Base-by-base conservation (phyloP, 139 green algal genomes). In the Volvox africanus region DNA sequence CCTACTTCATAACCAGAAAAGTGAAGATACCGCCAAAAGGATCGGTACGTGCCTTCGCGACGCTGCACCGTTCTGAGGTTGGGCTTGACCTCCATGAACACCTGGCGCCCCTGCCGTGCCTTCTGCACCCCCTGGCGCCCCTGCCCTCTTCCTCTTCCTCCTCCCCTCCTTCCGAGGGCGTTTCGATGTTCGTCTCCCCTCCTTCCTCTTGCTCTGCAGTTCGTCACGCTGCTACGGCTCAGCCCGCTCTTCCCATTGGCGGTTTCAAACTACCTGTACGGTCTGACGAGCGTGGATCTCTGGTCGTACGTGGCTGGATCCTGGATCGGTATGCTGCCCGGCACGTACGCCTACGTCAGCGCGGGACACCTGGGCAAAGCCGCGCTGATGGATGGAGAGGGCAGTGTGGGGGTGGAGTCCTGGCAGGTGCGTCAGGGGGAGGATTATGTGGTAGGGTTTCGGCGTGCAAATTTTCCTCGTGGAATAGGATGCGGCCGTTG, bases 261-360 rank as follows among this genome's bases (percentile, higher is more conserved):
- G 1, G 94, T 97, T 11, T 95, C 83, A 84, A 99, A 99, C 93
- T 99, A 99, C 91, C 91, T 99, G 37, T 99, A 99, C 90, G 93
- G 92, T 12, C 94, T 99, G 2, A 99, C 98, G 36, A 94, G 86
- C n/a, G 97, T 99, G 35, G 95, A 98, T 62, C 90, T 97, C 20
- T 78, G 88, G 16, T 92, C 94, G 17, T 99, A 99, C 90, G 95
- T 99, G 71, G 35, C 95, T 5, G 98, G 94, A 67, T 95, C 91
- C 80, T 99, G 36, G 96, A 78, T 99, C 2, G 98, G 98, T 37
- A 99, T 99, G 97, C 95, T 99, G 35, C 98, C 98, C 16, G 98
- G 97, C 36, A 99, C 98, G 0, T 96, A 98, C 44, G 96, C 96
- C 0, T 99, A 98, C 80, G 97, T 99, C 2, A 92, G 89, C 28